Evolutionary conservation across 768 basidiomycete species (phyloP).

Genomic region (Lactifluus rugatus): DNA sequence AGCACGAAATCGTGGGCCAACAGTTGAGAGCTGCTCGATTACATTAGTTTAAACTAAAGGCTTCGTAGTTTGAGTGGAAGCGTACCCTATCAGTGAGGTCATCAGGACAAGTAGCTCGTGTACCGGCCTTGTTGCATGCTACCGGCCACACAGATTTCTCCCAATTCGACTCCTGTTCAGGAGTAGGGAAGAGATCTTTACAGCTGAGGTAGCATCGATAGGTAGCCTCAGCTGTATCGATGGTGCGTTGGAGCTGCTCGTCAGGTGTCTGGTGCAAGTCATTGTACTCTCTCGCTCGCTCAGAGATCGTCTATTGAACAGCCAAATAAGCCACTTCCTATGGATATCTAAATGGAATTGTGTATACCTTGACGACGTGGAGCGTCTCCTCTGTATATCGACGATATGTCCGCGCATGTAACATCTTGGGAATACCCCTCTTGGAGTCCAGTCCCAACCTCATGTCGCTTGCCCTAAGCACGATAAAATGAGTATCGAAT

Average conservation of each 20-base stretch:
- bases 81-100: conserved; percentile 1
- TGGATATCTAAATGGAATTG: not conserved
- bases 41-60: not conserved
- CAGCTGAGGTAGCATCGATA: conserved; percentile 4
- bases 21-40: not conserved
- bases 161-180: not conserved
- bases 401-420: not conserved
- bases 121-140: not conserved
- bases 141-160: conserved; percentile 1
- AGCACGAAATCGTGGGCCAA: not conserved
- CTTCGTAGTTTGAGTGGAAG: not conserved
- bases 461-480: not conserved
- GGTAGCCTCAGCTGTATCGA: not conserved
- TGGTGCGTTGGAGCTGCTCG: not conserved
- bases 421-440: not conserved
- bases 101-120: not conserved
- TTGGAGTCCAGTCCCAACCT: not conserved
- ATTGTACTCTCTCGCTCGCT: not conserved
- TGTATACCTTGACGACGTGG: not conserved
- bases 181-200: not conserved
- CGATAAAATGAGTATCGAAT: not conserved
- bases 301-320: not conserved
- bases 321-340: not conserved
- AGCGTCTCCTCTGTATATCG: conserved; percentile 2
- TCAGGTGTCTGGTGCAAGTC: not conserved